Evolutionary conservation across 805 yeast genomes (phyloP), one percentile per base, ranked within the genome.

Genomic region (Wickerhamiella allomyrinae): DNA sequence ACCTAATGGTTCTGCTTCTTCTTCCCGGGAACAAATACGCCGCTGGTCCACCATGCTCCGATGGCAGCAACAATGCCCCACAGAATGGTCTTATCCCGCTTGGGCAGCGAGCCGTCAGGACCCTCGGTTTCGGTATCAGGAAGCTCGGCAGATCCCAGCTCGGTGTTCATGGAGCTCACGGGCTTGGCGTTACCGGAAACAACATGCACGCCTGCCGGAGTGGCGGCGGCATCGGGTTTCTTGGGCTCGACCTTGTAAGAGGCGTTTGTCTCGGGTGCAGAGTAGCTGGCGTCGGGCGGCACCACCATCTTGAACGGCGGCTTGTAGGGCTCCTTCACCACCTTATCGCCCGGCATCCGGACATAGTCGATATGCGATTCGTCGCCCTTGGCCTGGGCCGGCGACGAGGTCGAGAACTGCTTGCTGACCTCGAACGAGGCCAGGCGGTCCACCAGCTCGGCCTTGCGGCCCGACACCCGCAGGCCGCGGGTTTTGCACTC

Each of bases 401-500:
- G 41, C 1, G 54, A 37, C 3, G 42, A 14, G n/a, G 49, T 24
- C n/a, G 46, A 24, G 43, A 50, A 40, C 36, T 46, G n/a, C 42
- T 52, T 43, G 29, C 49, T 19, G n/a, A 46, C 43, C 37, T 56
- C 57, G 34, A 37, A 43, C 24, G 51, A 47, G 13, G 49, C 46
- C 14, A 61, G 41, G 10, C 66, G 57, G 42, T 56, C 66, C 20
- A 77, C 65, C 20, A 78, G 59, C 23, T 78, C 83, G 8, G 68
- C 57, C 52, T 78, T 78, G 39, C 67, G 66, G 11, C 86, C 86
- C n/a, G 73, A 60, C 0, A 76, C 69, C 50, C 70, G 74, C 45
- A 78, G 57, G 0, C 82, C 81, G 46, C 78, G 67, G 43, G 61
- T 62, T 43, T 71, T 70, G 55, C 83, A 76, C 54, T 77, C 83